phyloP scores from a whole-genome alignment of 78 protist genomes.

The Emiliania huxleyi region DNA sequence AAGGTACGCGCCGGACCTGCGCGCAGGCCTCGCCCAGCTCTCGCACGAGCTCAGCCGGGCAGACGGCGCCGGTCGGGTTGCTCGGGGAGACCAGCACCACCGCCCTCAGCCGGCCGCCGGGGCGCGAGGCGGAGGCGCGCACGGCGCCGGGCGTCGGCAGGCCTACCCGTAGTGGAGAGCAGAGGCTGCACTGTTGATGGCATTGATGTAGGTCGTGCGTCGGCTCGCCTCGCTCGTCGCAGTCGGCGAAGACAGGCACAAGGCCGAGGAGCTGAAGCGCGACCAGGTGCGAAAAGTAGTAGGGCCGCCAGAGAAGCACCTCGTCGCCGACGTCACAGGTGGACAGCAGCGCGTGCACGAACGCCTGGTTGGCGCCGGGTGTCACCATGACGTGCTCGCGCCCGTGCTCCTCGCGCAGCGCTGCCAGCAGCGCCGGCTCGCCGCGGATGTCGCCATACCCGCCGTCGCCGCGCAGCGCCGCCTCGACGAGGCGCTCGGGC shows the following conservation, averaged over 20 bases:
- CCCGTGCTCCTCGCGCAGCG: background rate
- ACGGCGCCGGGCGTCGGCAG: too few relatives aligned
- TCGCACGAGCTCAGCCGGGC: background rate
- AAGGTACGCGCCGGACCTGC: background rate
- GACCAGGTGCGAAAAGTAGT: constrained; percentile 27
- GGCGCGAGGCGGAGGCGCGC: background rate
- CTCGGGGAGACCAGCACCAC: background rate
- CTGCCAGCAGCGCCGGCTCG: background rate
- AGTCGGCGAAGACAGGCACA: background rate
- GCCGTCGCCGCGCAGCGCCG: background rate
- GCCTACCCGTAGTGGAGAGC: too few relatives aligned
- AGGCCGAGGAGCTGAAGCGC: background rate
- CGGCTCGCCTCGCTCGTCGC: background rate
- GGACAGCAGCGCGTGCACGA: background rate
- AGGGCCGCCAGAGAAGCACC: constrained; percentile 15
- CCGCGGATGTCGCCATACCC: background rate
- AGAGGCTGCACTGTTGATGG: too few relatives aligned
- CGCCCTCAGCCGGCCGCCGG: background rate
- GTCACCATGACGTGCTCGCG: constrained; percentile 24
- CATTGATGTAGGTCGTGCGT: too few relatives aligned
- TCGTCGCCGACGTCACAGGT: constrained; percentile 10
- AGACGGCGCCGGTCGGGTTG: constrained; percentile 22
- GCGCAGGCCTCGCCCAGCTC: background rate
- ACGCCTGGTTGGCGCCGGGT: constrained; percentile 44
- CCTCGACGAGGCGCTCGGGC: background rate